Percentiles rank a stretch among this genome's conserved stretches.
phyloP scores from a whole-genome alignment of 2,329 filamentous ascomycete species.

The Pestalotiopsis sp. region DNA sequence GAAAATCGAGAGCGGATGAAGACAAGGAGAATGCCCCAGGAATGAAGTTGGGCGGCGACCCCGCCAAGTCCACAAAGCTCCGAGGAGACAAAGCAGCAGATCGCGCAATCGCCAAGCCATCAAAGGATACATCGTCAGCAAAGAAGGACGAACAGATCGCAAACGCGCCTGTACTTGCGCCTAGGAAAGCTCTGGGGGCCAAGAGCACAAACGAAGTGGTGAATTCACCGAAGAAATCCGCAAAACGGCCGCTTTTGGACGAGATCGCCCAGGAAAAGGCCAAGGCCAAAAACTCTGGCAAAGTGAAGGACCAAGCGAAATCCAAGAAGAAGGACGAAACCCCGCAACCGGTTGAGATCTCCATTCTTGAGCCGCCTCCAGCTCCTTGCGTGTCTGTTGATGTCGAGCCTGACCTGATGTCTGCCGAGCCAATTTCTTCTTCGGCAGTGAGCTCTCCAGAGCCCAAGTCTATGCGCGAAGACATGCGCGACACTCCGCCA shows the following conservation, averaged over 20 bases:
- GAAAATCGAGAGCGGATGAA: slow-evolving; percentile 57
- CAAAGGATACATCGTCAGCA: slow-evolving; percentile 47
- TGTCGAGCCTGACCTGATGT: slow-evolving; percentile 31
- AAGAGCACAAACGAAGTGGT: slow-evolving; percentile 64
- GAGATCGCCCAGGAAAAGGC: slow-evolving; percentile 41
- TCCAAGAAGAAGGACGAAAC: slow-evolving; percentile 22
- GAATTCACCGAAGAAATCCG: slow-evolving; percentile 55
- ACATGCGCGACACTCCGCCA: slow-evolving; percentile 56
- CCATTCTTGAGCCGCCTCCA: slow-evolving; percentile 18
- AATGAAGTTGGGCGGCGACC: slow-evolving; percentile 23
- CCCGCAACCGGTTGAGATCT: slow-evolving; percentile 29
- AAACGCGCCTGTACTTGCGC: slow-evolving; percentile 22
- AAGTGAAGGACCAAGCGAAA: slow-evolving; percentile 17
- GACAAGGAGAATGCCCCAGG: slow-evolving; percentile 44
- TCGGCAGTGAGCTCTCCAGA: slow-evolving; percentile 52
- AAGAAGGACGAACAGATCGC: slow-evolving; percentile 39
- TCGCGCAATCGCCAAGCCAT: slow-evolving; percentile 34
- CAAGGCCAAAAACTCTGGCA: slow-evolving; percentile 26
- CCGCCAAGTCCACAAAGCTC: slow-evolving; percentile 25
- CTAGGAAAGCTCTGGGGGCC: slow-evolving; percentile 50
- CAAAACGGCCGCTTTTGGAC: slow-evolving; percentile 33
- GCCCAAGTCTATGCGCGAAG: slow-evolving; percentile 33
- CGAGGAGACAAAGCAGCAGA: slow-evolving; percentile 33
- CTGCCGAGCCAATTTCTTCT: slow-evolving; percentile 40
- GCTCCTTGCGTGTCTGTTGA: slow-evolving; percentile 21